A percentile compares a stretch with the other conserved stretches of the same genome.
These are phyloP conservation scores for Triticum timopheevii DNA, from an alignment of 176 grass and related monocot species.

Conservation along the genomic window DNA sequence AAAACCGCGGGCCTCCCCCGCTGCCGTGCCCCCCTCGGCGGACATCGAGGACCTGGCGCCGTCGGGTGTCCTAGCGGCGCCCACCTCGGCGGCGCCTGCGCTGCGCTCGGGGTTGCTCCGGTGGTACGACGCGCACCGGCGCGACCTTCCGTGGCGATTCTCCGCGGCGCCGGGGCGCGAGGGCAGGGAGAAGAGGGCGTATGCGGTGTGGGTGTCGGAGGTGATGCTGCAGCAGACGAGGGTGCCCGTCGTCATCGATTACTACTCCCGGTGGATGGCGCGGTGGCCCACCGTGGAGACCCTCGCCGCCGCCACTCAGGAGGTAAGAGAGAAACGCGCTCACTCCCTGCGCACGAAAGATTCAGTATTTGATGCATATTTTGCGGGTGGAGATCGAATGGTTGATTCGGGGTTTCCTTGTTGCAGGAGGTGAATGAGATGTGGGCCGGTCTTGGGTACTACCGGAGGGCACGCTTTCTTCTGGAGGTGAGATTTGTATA, in stretches of 20 bases:
- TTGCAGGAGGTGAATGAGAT: constrained; percentile 92
- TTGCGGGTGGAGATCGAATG: not conserved
- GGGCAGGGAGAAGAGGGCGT: constrained; percentile 55
- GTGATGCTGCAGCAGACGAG: constrained; percentile 99
- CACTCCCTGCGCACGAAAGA: not conserved
- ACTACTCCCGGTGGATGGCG: constrained; percentile 91
- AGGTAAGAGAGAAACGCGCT: constrained; percentile 39
- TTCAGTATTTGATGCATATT: not conserved
- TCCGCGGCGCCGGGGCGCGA: not conserved
- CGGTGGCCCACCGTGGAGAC: constrained; percentile 76
- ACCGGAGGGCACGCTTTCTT: constrained; percentile 93
- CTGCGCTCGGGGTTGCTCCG: constrained; percentile 55
- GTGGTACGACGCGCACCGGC: constrained; percentile 75
- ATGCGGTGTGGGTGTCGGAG: constrained; percentile 95
- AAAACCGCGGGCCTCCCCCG: constrained; percentile 3
- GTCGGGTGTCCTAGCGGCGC: constrained; percentile 7
- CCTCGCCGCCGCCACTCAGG: constrained; percentile 85
- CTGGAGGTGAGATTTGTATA: constrained; percentile 53
- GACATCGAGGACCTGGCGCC: constrained; percentile 55
- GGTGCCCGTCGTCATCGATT: constrained; percentile 70
- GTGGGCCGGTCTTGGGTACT: constrained; percentile 97
- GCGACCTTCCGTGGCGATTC: constrained; percentile 76
- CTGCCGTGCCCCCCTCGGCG: not conserved
- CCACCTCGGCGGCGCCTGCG: constrained; percentile 23
- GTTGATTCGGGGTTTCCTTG: constrained; percentile 18